Evolutionary conservation across 495 filamentous ascomycete genomes (phyloP).

Genomic region (Astrothelium subdiscretum): DNA sequence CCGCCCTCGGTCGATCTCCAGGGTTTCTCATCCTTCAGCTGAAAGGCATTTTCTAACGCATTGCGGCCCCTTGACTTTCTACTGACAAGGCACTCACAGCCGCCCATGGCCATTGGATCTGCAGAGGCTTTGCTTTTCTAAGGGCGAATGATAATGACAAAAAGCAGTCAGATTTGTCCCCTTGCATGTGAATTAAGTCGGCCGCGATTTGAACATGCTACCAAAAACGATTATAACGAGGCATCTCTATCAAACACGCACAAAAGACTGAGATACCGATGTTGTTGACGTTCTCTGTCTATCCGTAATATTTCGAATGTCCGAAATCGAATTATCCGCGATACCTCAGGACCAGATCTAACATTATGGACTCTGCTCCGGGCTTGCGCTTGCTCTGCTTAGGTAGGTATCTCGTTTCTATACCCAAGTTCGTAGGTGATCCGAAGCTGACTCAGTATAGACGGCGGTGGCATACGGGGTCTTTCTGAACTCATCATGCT

Average conservation of each 20-base stretch:
- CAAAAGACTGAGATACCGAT: too few relatives aligned
- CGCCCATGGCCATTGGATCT: neutral
- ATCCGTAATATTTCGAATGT: too few relatives aligned
- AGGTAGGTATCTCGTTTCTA: too few relatives aligned
- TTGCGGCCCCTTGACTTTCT: neutral
- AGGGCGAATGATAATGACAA: neutral
- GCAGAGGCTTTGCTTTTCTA: neutral
- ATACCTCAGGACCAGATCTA: neutral
- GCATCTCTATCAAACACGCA: too few relatives aligned
- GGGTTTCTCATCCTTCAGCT: neutral
- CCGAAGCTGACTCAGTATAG: constrained; percentile 7
- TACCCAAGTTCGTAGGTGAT: too few relatives aligned
- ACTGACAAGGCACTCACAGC: neutral
- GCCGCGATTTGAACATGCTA: too few relatives aligned
- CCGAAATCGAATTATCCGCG: neutral
- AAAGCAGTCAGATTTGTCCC: too few relatives aligned
- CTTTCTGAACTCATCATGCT: constrained; percentile 16
- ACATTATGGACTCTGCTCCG: neutral
- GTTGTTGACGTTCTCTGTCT: too few relatives aligned
- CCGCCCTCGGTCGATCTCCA: neutral
- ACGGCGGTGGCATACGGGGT: constrained; percentile 21
- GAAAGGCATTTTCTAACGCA: neutral
- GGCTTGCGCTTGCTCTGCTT: neutral
- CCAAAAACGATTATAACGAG: too few relatives aligned
- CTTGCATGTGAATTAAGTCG: too few relatives aligned